phyloP scores from a whole-genome alignment of 1,139 yeast species.

The Hansenula lynferdii region DNA sequence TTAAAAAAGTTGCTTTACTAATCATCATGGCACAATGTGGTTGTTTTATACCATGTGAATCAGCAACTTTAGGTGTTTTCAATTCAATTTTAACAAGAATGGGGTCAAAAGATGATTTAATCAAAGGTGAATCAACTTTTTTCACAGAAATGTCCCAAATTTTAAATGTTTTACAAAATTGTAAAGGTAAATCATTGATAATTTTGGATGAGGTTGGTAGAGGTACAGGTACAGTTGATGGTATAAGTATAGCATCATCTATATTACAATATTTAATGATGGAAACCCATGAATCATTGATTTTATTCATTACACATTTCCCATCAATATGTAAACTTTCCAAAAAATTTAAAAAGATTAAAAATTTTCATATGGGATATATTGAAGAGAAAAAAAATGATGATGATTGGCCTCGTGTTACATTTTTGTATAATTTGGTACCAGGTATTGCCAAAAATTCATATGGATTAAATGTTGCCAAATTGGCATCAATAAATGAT shows the following conservation, averaged over 20 bases:
- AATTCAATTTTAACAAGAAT: constrained; percentile 40
- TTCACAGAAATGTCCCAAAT: constrained; percentile 46
- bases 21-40: constrained; percentile 48
- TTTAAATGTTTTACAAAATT: constrained; percentile 32
- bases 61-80: constrained; percentile 35
- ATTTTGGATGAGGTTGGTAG: constrained; percentile 50
- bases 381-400: constrained; percentile 35
- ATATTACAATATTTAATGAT: constrained; percentile 58
- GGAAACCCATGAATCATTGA: constrained; percentile 43
- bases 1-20: constrained; percentile 41
- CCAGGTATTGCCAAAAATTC: constrained; percentile 60
- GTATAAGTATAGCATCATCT: constrained; percentile 80
- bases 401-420: constrained; percentile 34
- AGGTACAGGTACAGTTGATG: constrained; percentile 84
- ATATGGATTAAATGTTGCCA: constrained; percentile 79
- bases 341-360: constrained; percentile 36
- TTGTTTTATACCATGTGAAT: constrained; percentile 45
- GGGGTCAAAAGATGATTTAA: constrained; percentile 38
- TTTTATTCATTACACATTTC: constrained; percentile 84
- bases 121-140: constrained; percentile 42
- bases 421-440: constrained; percentile 59
- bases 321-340: constrained; percentile 63
- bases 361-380: constrained; percentile 76
- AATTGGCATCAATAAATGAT: constrained; percentile 56
- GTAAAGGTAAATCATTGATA: constrained; percentile 32